phyloP scores from a whole-genome alignment of 148 eudicot species.

The Cornus florida region DNA sequence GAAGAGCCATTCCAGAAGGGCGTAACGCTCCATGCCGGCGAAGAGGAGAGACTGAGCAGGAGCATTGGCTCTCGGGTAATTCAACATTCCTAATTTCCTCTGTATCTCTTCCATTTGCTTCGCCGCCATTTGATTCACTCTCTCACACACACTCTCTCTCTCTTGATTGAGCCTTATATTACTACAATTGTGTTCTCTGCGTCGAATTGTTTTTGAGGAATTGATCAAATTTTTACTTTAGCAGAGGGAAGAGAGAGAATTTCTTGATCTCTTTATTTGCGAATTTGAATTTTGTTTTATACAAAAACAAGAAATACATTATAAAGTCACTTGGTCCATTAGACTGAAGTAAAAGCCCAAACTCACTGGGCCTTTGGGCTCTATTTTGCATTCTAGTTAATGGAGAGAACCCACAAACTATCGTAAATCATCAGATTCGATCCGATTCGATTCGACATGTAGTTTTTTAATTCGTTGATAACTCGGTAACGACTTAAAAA shows the following conservation, averaged over 20 bases:
- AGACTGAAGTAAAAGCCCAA: no score
- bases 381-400: no score
- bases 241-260: neutral
- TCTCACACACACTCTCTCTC: neutral
- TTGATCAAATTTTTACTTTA: neutral
- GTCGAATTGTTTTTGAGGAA: no score
- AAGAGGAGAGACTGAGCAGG: constrained; percentile 96
- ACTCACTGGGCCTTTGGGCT: no score
- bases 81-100: constrained; percentile 71
- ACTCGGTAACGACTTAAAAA: no score
- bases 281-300: no score
- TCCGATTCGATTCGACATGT: no score
- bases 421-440: no score
- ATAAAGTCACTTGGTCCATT: no score
- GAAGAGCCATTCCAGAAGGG: constrained; percentile 99
- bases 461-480: no score
- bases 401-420: no score
- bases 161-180: neutral
- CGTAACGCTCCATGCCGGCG: constrained; percentile 98
- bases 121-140: constrained; percentile 51
- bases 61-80: constrained; percentile 83
- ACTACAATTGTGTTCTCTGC: neutral
- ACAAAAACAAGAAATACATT: no score
- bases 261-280: neutral
- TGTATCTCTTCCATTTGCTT: constrained; percentile 98